Evolutionary conservation across 2,329 filamentous ascomycete genomes (phyloP).

Genomic region (Hortaea sp.): DNA sequence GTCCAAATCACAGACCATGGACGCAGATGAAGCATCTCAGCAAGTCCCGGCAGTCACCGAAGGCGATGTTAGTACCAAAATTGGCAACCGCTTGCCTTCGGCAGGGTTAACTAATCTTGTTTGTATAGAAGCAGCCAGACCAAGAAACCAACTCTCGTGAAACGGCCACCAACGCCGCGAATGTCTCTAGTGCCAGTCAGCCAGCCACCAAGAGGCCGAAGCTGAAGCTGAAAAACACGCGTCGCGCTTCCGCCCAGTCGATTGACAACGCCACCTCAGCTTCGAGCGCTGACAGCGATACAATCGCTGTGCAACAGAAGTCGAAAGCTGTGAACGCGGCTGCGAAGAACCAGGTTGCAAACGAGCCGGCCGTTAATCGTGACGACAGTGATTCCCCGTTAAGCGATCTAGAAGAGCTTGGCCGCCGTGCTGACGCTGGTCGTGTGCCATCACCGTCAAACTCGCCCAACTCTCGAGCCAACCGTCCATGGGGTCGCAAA

Average conservation of each 20-base stretch:
- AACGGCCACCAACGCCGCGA: too few species aligned
- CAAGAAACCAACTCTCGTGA: too few species aligned
- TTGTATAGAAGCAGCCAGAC: too few species aligned
- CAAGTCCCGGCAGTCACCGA: too few species aligned
- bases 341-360: neutral
- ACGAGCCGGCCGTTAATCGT: too few species aligned
- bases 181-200: too few species aligned
- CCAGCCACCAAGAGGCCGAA: neutral
- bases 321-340: neutral
- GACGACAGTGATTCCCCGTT: neutral
- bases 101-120: too few species aligned
- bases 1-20: too few species aligned
- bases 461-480: neutral
- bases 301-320: conserved; percentile 1
- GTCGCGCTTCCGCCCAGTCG: neutral
- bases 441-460: neutral
- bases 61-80: too few species aligned
- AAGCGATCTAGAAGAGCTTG: neutral
- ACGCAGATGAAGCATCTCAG: too few species aligned
- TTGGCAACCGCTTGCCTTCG: too few species aligned
- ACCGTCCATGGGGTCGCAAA: conserved; percentile 2
- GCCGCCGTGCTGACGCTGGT: neutral
- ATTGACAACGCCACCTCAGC: neutral
- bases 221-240: neutral
- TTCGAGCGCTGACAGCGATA: conserved; percentile 1